Percentiles rank a stretch among this genome's conserved stretches.
These are phyloP conservation scores for Dipodascus albidus DNA, from an alignment of 805 yeast genomes.

Conservation along the genomic window DNA sequence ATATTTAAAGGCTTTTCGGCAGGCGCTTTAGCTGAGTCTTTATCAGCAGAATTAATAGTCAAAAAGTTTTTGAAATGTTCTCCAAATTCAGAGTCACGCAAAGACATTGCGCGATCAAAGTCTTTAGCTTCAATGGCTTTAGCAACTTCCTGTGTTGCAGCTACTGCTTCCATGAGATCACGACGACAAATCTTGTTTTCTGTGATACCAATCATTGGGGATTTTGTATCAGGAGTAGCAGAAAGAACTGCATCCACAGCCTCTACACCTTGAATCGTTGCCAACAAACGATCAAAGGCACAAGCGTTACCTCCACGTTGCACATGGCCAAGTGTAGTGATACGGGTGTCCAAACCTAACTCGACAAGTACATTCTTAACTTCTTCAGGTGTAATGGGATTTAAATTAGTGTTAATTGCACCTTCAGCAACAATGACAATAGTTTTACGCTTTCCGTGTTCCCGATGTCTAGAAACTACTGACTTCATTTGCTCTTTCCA, in stretches of 20 bases:
- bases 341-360: slow-evolving; percentile 85
- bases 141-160: slow-evolving; percentile 81
- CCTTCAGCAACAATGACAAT: slow-evolving; percentile 98
- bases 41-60: slow-evolving; percentile 57
- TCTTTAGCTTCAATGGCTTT: slow-evolving; percentile 68
- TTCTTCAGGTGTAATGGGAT: slow-evolving; percentile 67
- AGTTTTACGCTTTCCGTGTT: slow-evolving; percentile 83
- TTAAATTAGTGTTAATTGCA: slow-evolving; percentile 72
- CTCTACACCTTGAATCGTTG: slow-evolving; percentile 95
- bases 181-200: slow-evolving; percentile 81
- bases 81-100: slow-evolving; percentile 80
- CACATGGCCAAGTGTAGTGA: slow-evolving; percentile 93
- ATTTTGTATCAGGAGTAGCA: slow-evolving; percentile 79
- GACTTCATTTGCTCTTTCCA: slow-evolving; percentile 78
- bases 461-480: slow-evolving; percentile 69
- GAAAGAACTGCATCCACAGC: slow-evolving; percentile 90
- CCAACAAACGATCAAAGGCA: slow-evolving; percentile 82
- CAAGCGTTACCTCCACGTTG: slow-evolving; percentile 99
- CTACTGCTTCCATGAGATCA: slow-evolving; percentile 84
- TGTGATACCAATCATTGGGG: slow-evolving; percentile 84
- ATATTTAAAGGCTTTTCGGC: slow-evolving; percentile 51
- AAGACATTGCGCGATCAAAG: slow-evolving; percentile 74
- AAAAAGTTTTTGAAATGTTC: slow-evolving; percentile 69
- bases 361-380: slow-evolving; percentile 77
- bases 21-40: slow-evolving; percentile 49